Percentiles rank a stretch among this genome's conserved stretches.
Conservation (phyloP, 306 rosid genomes). For the Fagus crenata region DNA sequence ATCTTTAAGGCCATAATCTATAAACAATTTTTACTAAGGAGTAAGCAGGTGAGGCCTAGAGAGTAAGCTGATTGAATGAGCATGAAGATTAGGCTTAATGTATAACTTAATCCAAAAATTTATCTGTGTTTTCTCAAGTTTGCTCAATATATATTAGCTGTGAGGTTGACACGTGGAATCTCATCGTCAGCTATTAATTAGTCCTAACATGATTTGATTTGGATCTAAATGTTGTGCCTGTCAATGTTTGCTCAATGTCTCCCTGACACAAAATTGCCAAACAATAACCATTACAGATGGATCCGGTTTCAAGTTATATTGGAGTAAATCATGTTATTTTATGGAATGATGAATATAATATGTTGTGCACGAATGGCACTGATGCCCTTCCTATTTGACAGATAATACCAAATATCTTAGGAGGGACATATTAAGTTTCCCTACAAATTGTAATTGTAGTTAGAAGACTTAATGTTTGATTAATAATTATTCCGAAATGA, state of each 20-base stretch:
- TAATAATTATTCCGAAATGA: not conserved
- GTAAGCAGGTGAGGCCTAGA: too few relatives aligned
- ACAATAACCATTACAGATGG: not conserved
- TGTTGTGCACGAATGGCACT: conserved; percentile 8
- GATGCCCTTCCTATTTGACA: not conserved
- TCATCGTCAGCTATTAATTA: not conserved
- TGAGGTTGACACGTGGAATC: not conserved
- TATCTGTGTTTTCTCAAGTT: not conserved
- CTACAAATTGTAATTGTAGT: not conserved
- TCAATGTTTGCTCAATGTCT: not conserved
- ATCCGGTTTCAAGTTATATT: not conserved
- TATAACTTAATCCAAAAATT: not conserved
- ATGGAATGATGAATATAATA: not conserved
- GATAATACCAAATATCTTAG: not conserved
- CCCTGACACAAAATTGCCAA: not conserved
- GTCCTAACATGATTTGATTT: not conserved
- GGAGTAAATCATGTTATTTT: not conserved
- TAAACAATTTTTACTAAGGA: too few relatives aligned
- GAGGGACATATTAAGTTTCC: not conserved
- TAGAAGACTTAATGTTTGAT: not conserved
- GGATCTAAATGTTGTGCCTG: not conserved
- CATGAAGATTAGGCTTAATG: too few relatives aligned
- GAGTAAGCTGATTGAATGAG: too few relatives aligned
- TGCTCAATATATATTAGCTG: not conserved
- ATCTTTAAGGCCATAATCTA: too few relatives aligned